These are phyloP conservation scores for Suillus ampliporus DNA, from an alignment of 768 basidiomycete genomes.

Conservation along the genomic window DNA sequence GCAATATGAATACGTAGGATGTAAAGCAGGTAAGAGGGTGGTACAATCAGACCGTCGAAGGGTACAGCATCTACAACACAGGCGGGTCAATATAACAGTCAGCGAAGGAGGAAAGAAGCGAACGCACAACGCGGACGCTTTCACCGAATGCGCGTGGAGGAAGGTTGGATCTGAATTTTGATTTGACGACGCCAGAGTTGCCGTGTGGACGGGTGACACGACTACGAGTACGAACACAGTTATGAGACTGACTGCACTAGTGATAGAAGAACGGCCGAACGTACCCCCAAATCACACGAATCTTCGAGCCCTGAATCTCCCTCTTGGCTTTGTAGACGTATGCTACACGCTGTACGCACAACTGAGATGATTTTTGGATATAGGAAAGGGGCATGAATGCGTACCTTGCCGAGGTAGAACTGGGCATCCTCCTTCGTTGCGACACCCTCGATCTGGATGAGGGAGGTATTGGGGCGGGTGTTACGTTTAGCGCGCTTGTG, in stretches of 20 bases:
- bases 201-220: conserved; percentile 95
- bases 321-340: conserved; percentile 98
- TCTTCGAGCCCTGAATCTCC: conserved; percentile 91
- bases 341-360: conserved; percentile 76
- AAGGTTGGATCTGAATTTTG: conserved; percentile 95
- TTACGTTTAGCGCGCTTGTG: conserved; percentile 99
- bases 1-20: conserved; percentile 28
- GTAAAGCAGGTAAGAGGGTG: conserved; percentile 28
- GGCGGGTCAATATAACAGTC: conserved; percentile 4
- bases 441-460: conserved; percentile 97
- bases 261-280: conserved; percentile 30
- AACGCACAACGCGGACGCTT: conserved; percentile 84
- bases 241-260: neutral
- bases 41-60: conserved; percentile 72
- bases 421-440: conserved; percentile 91
- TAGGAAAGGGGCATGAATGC: conserved; percentile 23
- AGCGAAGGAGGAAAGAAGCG: conserved; percentile 8
- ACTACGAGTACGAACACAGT: conserved; percentile 42
- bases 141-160: conserved; percentile 96
- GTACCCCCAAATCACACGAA: conserved; percentile 98
- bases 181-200: conserved; percentile 93
- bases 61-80: conserved; percentile 82
- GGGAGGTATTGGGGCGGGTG: conserved; percentile 92
- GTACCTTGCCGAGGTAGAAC: conserved; percentile 98
- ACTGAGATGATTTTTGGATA: conserved; percentile 11